Base-by-base conservation (phyloP, 208 protist species). In the Leptomonas pyrrhocoris region DNA sequence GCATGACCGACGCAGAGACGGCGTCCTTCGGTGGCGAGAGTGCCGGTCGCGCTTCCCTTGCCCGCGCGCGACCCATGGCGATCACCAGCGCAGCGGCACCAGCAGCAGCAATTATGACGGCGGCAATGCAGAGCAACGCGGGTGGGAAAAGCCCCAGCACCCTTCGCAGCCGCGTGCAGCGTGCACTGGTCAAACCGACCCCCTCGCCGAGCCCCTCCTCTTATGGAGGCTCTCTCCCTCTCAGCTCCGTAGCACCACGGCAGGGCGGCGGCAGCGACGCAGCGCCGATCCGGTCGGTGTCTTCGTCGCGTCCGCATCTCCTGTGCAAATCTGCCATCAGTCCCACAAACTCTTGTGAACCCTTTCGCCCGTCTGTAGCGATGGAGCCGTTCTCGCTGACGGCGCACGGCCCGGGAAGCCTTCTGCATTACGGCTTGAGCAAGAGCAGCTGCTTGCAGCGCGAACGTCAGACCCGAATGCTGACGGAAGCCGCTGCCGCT, bases 381-480 rank as follows among this genome's bases (percentile, higher is more conserved):
- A 53, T 53, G 43, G 58, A 64, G 38, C 60, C 60, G 25, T 25
- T 55, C 9, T 34, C 50, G 16, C 18, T 50, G n/a, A 7, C 38
- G 25, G 51, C 16, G 21, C 18, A 46, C 36, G 51, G 36, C 23
- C 45, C 3, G 19, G 48, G n/a, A 0, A 7, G 51, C 2, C 16
- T 55, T 7, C 19, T 51, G 21, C 42, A 23, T 28, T 18, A 48
- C 56, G 66, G 27, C 42, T 72, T 43, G 19, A 72, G 66, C 66
- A 72, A 72, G 56, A 63, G 66, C 55, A 72, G 66, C 56, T 56
- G 55, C 45, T 31, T 53, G 15, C 66, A 51, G 23, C 55, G 43
- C 3, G 42, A 61, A 2, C 11, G 60, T 4, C 27, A 5, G 30
- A 25, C 7, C n/a, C n/a, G n/a, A 6, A 31, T 27, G 31, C 27